Percentiles rank a stretch among this genome's conserved stretches.
phyloP scores from a whole-genome alignment of 2,329 filamentous ascomycete genomes.

The Chrysoporthe cubensis region DNA sequence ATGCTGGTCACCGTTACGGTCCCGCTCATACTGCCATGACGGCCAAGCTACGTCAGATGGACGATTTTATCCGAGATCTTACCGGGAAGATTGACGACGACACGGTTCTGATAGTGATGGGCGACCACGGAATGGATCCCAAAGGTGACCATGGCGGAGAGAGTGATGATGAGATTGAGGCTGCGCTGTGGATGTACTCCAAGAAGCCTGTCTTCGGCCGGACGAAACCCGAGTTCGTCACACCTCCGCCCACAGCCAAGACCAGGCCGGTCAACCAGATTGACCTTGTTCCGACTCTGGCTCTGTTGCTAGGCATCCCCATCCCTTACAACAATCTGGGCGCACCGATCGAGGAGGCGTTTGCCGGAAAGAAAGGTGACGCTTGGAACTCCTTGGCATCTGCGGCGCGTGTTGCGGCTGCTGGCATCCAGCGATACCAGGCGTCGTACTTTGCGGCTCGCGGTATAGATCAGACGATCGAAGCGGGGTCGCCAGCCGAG shows the following conservation, averaged over 20 bases:
- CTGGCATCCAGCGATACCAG: constrained; percentile 90
- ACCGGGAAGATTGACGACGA: constrained; percentile 76
- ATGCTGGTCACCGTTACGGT: constrained; percentile 94
- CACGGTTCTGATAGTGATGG: constrained; percentile 92
- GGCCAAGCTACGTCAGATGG: constrained; percentile 90
- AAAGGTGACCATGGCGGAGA: constrained; percentile 99
- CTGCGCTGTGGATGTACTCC: constrained; percentile 98
- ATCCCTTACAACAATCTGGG: constrained; percentile 97
- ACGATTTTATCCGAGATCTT: constrained; percentile 74
- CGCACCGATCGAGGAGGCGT: constrained; percentile 90
- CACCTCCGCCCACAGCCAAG: constrained; percentile 74
- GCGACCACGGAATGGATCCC: constrained; percentile 97
- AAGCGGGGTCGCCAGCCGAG: constrained; percentile 55
- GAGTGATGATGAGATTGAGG: constrained; percentile 93
- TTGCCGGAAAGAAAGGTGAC: constrained; percentile 69
- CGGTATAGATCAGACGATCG: constrained; percentile 65
- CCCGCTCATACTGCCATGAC: constrained; percentile 92
- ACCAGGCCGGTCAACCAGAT: constrained; percentile 81
- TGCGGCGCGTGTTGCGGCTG: constrained; percentile 76
- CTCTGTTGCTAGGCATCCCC: constrained; percentile 84
- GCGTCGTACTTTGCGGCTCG: constrained; percentile 76
- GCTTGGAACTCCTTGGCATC: constrained; percentile 78
- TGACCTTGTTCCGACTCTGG: constrained; percentile 90
- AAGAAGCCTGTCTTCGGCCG: constrained; percentile 85
- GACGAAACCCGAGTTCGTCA: constrained; percentile 60